Evolutionary conservation across 768 basidiomycete genomes (phyloP), one percentile per base, ranked within the genome.

Genomic region (Tylopilus plumbeoviolaceoides): DNA sequence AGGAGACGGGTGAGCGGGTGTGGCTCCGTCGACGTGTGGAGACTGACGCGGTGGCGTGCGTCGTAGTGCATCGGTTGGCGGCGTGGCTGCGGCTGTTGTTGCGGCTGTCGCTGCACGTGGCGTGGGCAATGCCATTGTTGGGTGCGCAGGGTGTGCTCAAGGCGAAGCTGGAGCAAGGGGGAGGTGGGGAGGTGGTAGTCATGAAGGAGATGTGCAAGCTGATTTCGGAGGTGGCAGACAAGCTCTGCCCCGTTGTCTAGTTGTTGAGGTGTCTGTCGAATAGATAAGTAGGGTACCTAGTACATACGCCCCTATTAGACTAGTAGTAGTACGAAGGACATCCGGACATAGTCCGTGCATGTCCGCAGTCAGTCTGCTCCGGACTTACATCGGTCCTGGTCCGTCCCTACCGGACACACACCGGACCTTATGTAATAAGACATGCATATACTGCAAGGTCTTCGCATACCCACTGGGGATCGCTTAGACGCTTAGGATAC

Each of bases 71-170:
- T 66, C 88, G 93, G 12, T 71, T 97, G 39, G 76, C 81, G 0
- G 92, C 90, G 3, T 84, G 87, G 6, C 71, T 98, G 31, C 93
- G 83, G 0, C 79, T 91, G 62, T 68, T 92, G 33, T 56, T 95
- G 38, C 84, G 87, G 14, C 69, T 90, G 28, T 89, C 91, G 4
- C 91, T 94, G 0, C 78, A 75, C 27, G 83, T 80, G 58, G 81
- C 80, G 35, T 77, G 83, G 57, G 59, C 89, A 12, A 58, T 54
- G 5, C 71, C 80, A 3, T 64, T 97, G 48, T 66, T 95, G 30
- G 83, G 91, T 52, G 85, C 90, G 14, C 75, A 71, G 38, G 72
- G 73, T 14, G 75, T 78, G 27, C 68, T 95, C 55, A 74, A 74
- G 62, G 64, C 70, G 18, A 92, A 90, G 60, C 62, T 88, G 21